Conservation (phyloP, 2,329 filamentous ascomycete species). For the Scopulariopsis brevicaulis region DNA sequence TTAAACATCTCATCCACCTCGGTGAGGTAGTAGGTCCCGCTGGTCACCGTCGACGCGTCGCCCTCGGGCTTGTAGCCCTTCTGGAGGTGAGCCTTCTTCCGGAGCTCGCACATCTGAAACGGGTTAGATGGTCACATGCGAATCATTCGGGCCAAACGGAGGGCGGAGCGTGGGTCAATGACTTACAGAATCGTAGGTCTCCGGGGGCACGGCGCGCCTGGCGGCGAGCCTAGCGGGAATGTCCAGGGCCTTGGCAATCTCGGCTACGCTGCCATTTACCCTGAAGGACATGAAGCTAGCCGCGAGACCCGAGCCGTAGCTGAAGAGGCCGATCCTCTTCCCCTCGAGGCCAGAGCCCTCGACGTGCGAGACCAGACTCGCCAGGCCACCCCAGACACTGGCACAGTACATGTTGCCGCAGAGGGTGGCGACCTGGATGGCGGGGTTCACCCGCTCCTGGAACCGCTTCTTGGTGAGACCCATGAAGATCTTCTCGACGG, state of each 20-base stretch:
- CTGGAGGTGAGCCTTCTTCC: slow-evolving; percentile 74
- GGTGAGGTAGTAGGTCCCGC: slow-evolving; percentile 67
- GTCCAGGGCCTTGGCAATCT: slow-evolving; percentile 56
- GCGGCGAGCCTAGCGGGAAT: slow-evolving; percentile 57
- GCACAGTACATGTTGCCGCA: slow-evolving; percentile 60
- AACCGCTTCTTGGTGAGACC: slow-evolving; percentile 73
- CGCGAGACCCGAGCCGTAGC: slow-evolving; percentile 67
- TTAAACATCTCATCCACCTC: slow-evolving; percentile 81
- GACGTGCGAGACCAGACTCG: slow-evolving; percentile 54
- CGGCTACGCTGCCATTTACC: slow-evolving; percentile 57
- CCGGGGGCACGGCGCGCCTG: slow-evolving; percentile 55
- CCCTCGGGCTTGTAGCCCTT: slow-evolving; percentile 67
- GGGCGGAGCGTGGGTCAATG: background rate
- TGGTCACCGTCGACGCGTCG: slow-evolving; percentile 50
- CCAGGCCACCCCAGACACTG: slow-evolving; percentile 68
- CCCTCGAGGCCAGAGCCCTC: slow-evolving; percentile 51
- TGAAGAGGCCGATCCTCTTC: slow-evolving; percentile 68
- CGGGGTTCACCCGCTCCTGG: slow-evolving; percentile 62
- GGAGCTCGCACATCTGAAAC: slow-evolving; percentile 61
- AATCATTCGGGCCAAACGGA: background rate
- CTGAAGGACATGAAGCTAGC: slow-evolving; percentile 65
- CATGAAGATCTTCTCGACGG: slow-evolving; percentile 82
- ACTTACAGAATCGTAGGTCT: slow-evolving; percentile 63
- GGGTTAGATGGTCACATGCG: background rate
- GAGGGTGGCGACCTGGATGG: slow-evolving; percentile 66